A percentile compares a stretch with the other conserved stretches of the same genome.
phyloP scores from a whole-genome alignment of 2,329 filamentous ascomycete species.

The Scytalidium sp. region DNA sequence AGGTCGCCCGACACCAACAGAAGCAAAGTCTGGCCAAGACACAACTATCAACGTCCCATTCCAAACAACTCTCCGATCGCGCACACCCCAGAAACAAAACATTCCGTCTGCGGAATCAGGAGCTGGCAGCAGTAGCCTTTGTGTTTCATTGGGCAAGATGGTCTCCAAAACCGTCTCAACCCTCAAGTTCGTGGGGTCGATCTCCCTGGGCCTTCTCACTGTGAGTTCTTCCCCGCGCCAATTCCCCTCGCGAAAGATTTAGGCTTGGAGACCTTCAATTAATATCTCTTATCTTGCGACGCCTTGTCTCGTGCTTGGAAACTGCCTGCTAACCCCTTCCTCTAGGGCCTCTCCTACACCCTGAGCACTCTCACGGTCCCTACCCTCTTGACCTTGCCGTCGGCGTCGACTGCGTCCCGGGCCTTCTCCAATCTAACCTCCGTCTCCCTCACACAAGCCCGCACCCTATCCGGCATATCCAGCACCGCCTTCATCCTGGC shows the following conservation, averaged over 20 bases:
- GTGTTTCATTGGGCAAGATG: slow-evolving; percentile 40
- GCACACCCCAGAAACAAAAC: no score
- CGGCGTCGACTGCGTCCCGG: slow-evolving; percentile 66
- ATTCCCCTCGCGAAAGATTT: neutral
- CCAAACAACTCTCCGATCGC: no score
- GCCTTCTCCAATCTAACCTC: slow-evolving; percentile 67
- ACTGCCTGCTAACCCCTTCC: neutral
- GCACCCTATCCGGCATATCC: slow-evolving; percentile 66
- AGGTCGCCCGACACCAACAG: no score
- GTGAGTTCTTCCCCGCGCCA: slow-evolving; percentile 48
- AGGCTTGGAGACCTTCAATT: neutral
- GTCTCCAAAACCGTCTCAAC: slow-evolving; percentile 67
- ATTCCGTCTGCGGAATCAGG: neutral
- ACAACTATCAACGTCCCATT: no score
- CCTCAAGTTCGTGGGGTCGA: slow-evolving; percentile 90
- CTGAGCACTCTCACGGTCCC: slow-evolving; percentile 76
- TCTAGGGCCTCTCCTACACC: slow-evolving; percentile 86
- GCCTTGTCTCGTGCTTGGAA: neutral
- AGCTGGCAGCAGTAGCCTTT: no score
- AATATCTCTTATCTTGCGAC: neutral
- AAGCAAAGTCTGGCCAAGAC: no score
- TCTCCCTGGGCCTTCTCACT: slow-evolving; percentile 83
- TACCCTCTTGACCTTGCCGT: slow-evolving; percentile 75
- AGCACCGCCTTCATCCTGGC: slow-evolving; percentile 72
- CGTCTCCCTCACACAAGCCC: slow-evolving; percentile 62